These are phyloP conservation scores for Hirsutella minnesotensis DNA, from an alignment of 2,329 filamentous ascomycete species.

Conservation along the genomic window DNA sequence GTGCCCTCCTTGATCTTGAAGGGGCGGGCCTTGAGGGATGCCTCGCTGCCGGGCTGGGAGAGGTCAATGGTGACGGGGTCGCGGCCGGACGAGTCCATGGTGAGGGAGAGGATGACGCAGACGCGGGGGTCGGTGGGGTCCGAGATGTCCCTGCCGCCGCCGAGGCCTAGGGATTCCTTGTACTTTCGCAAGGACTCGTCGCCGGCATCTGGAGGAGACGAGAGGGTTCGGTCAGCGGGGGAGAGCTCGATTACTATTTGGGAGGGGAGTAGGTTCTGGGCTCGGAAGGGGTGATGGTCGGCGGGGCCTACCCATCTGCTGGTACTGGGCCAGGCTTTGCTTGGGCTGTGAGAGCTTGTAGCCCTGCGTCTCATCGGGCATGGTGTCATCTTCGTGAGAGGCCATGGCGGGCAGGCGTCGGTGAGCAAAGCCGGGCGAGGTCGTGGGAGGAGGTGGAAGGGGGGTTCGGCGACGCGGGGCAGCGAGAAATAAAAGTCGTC, in stretches of 20 bases:
- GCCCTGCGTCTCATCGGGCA: slow-evolving; percentile 80
- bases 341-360: slow-evolving; percentile 96
- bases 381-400: slow-evolving; percentile 65
- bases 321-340: slow-evolving; percentile 92
- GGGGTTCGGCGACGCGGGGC: not conserved
- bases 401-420: slow-evolving; percentile 43
- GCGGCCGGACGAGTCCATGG: slow-evolving; percentile 75
- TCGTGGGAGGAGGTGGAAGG: slow-evolving; percentile 1
- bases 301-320: slow-evolving; percentile 64
- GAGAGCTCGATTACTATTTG: no score
- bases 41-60: slow-evolving; percentile 58
- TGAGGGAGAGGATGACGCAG: slow-evolving; percentile 86
- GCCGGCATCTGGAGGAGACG: slow-evolving; percentile 39
- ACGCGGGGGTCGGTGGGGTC: slow-evolving; percentile 75
- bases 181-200: slow-evolving; percentile 95
- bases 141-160: slow-evolving; percentile 58
- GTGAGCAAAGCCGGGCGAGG: not conserved
- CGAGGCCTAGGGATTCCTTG: slow-evolving; percentile 90
- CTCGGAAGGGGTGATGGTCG: no score
- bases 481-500: no score
- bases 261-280: not conserved
- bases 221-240: not conserved
- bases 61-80: slow-evolving; percentile 83
- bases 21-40: slow-evolving; percentile 74
- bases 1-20: slow-evolving; percentile 97